phyloP scores from a whole-genome alignment of 495 filamentous ascomycete genomes.

The Cairneyella variabilis region DNA sequence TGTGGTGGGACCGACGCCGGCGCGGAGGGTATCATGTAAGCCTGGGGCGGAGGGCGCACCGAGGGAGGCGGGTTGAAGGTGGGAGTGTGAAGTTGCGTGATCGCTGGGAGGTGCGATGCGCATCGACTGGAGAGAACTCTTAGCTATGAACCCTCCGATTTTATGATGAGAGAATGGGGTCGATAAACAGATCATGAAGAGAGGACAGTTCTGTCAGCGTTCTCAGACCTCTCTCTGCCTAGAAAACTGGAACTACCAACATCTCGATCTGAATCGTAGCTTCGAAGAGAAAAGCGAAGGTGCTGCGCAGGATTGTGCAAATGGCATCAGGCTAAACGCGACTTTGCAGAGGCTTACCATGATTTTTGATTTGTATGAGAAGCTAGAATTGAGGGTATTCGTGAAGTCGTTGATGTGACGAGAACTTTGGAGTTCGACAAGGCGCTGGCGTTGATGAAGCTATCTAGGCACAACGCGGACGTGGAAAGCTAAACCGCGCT shows the following conservation, averaged over 20 bases:
- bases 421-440: background rate
- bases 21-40: slow-evolving; percentile 85
- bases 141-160: too few relatives aligned
- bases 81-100: slow-evolving; percentile 57
- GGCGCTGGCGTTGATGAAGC: background rate
- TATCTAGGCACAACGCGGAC: background rate
- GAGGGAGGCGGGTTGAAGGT: slow-evolving; percentile 47
- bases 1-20: slow-evolving; percentile 58
- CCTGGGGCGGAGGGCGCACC: slow-evolving; percentile 86
- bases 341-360: slow-evolving; percentile 45
- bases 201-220: too few relatives aligned
- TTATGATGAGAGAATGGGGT: too few relatives aligned
- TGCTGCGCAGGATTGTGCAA: too few relatives aligned
- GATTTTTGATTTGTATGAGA: slow-evolving; percentile 26
- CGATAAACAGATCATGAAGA: too few relatives aligned
- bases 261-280: too few relatives aligned
- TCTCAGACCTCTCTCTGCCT: too few relatives aligned
- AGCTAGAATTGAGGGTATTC: background rate
- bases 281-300: too few relatives aligned
- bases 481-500: slow-evolving; percentile 12
- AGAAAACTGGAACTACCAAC: too few relatives aligned
- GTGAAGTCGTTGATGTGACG: slow-evolving; percentile 5
- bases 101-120: slow-evolving; percentile 70
- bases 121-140: slow-evolving; percentile 61
- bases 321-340: too few relatives aligned